Evolutionary conservation across 306 rosid genomes (phyloP).

Genomic region (Carpinus fangiana): DNA sequence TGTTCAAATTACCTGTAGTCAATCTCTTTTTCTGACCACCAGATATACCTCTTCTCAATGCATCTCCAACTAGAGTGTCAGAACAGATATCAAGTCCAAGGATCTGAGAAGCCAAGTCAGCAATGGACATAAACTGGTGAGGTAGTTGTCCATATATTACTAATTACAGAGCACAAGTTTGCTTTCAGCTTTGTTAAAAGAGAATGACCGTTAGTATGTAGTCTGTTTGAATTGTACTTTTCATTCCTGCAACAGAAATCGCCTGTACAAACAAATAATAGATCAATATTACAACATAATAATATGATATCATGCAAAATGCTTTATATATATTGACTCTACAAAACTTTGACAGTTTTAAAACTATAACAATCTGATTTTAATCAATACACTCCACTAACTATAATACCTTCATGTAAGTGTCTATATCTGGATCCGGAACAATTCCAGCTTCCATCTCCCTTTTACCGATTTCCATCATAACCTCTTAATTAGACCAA

Average conservation of each 20-base stretch:
- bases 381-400: no score
- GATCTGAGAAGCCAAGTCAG: constrained; percentile 27
- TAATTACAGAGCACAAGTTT: background rate
- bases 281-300: background rate
- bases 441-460: constrained; percentile 66
- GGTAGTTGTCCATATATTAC: background rate
- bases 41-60: constrained; percentile 45
- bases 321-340: background rate
- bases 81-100: constrained; percentile 54
- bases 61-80: constrained; percentile 48
- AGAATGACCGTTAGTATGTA: constrained; percentile 47
- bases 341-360: background rate
- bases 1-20: constrained; percentile 40
- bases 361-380: background rate
- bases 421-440: constrained; percentile 72
- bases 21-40: constrained; percentile 53
- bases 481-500: constrained; percentile 37
- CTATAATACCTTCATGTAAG: constrained; percentile 94
- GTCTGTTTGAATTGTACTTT: constrained; percentile 47
- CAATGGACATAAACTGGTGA: background rate
- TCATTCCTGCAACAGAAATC: constrained; percentile 35
- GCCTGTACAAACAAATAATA: constrained; percentile 30
- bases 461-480: constrained; percentile 61
- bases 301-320: background rate
- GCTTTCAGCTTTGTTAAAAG: background rate